Base-by-base conservation (phyloP, 352 stramenopile species). In the Elongisporangium undulatum region DNA sequence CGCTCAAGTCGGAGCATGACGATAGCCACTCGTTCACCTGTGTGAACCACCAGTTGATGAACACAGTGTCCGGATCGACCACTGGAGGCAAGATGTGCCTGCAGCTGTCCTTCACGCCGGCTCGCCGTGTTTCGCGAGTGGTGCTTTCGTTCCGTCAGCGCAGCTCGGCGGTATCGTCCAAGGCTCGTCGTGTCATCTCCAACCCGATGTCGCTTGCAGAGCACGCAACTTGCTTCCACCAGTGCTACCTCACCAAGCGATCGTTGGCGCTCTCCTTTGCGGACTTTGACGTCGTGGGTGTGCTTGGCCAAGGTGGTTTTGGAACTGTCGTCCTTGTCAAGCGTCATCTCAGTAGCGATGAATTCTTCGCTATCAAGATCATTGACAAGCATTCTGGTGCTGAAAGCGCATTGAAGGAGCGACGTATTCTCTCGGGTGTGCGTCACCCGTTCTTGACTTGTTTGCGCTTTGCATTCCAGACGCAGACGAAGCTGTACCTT, bases 291-390 rank as follows among this genome's bases (percentile, higher is more conserved):
- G 82, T 92, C n/a, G 79, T 91, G 2, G 80, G 85, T 26, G 85
- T 94, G n/a, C 67, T 94, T 22, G 85, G 85, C 24, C 78, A 92
- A 63, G 85, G 85, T 45, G 82, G 82, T 13, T 92, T 92, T 23
- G 85, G 82, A 39, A 94, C 85, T 1, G 85, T 94, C 56, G 81
- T 92, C 56, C 75, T 94, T 23, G 85, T 92, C 41, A 85, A 91
- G 64, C 82, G 81, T 22, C 82, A 94, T 61, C 55, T 91, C 53
- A 89, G 76, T 54, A 66, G 72, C 45, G 82, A 91, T 56, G 82
- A 94, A 58, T 89, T 89, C 64, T 94, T 92, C 59, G 85, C 85
- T 48, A 92, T 94, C 65, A 94, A 94, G 72, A 94, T 94, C 63
- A 91, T 92, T 59, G 82, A 91, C 69, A 94, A 94, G 60, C 77